Base-by-base conservation (phyloP, 495 filamentous ascomycete species). In the Aspergillus egyptiacus region DNA sequence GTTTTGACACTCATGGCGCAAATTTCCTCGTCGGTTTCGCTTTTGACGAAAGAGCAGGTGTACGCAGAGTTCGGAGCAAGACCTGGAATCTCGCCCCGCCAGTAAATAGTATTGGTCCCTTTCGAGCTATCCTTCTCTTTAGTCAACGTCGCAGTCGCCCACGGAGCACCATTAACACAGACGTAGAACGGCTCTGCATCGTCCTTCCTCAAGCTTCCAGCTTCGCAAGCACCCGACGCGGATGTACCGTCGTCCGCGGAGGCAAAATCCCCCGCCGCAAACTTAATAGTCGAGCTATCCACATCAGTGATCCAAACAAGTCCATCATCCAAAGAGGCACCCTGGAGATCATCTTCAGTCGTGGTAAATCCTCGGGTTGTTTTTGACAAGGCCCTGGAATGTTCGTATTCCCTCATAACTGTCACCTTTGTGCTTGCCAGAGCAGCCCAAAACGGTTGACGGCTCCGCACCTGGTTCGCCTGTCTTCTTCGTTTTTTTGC, bases 361-460 rank as follows among this genome's bases (percentile, higher is more conserved):
- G 66, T 87, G 76, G 58, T 84, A 77, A 70, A 53, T 38, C 69
- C 68, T 49, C 63, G 86, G 77, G 43, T 76, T 71, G 51, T 86
- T 83, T 73, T 95, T 73, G 82, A 82, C 36, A 86, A 74, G 28
- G 84, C 81, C 63, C 89, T 84, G 46, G 85, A 87, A 66, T 91
- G 80, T 61, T 95, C 89, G 62, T 89, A 91, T 71, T 95, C 90
- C 60, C 93, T 90, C 60, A 91, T 81, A 59, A 95, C 84, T 35
- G 90, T 91, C 56, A 95, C 89, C 67, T 95, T 96, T 46, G 87
- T 94, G 64, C 87, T 93, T 22, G 91, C 91, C 50, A 95, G 79
- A 9, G 90, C 91, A 44, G 91, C 88, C 91, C 91, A 96, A 45
- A 96, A 81, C 34, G 91, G 91, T 70, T 96, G 91, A 47, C 86